Conservation (phyloP, 2,329 filamentous ascomycete species). For the Colletotrichum camelliae region DNA sequence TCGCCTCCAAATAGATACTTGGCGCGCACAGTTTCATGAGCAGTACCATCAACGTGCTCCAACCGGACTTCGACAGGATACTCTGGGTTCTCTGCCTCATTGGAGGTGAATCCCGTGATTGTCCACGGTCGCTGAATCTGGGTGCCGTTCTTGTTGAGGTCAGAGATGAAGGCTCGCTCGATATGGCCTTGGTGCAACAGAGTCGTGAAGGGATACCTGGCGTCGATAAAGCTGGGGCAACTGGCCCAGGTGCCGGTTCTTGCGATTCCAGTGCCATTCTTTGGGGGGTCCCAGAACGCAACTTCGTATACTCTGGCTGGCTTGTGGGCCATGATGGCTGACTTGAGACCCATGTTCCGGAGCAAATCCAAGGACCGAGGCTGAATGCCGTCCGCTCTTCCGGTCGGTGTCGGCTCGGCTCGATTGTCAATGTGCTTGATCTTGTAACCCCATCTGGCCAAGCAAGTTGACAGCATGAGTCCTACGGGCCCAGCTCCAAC, state of each 20-base stretch:
- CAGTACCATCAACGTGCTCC: conserved; percentile 76
- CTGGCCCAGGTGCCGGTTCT: conserved; percentile 81
- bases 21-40: conserved; percentile 68
- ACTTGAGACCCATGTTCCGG: conserved; percentile 88
- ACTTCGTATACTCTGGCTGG: conserved; percentile 86
- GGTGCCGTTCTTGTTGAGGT: conserved; percentile 67
- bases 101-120: conserved; percentile 64
- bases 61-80: conserved; percentile 85
- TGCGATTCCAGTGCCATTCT: conserved; percentile 61
- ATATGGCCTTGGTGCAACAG: conserved; percentile 75
- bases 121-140: conserved; percentile 69
- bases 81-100: conserved; percentile 58
- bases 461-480: conserved; percentile 83
- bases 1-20: conserved; percentile 78
- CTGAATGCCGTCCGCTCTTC: conserved; percentile 90
- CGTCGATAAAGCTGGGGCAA: conserved; percentile 83
- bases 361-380: conserved; percentile 86
- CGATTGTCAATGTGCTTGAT: conserved; percentile 96
- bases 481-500: conserved; percentile 90
- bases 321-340: conserved; percentile 84
- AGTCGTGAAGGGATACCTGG: conserved; percentile 73
- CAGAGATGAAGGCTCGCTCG: conserved; percentile 71
- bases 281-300: conserved; percentile 73
- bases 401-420: conserved; percentile 81
- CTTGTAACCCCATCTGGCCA: conserved; percentile 92